Conservation (phyloP, 257 asterid genomes). For the Solanum pimpinellifolium region DNA sequence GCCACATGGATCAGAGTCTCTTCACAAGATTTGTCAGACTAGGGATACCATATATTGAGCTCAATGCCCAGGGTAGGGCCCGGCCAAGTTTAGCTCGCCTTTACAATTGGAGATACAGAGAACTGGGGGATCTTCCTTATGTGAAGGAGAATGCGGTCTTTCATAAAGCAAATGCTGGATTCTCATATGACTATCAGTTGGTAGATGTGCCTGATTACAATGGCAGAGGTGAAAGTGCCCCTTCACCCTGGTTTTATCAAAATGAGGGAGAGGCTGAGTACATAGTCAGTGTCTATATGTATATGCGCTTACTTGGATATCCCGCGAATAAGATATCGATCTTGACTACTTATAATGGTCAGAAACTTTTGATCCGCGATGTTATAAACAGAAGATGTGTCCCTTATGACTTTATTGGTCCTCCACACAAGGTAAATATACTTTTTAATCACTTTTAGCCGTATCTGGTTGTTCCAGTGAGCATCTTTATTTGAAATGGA, state of each 20-base stretch:
- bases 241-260: constrained; percentile 99
- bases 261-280: constrained; percentile 99
- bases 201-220: constrained; percentile 86
- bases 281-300: constrained; percentile 79
- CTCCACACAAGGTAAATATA: constrained; percentile 71
- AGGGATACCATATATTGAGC: constrained; percentile 94
- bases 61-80: constrained; percentile 98
- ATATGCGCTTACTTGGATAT: constrained; percentile 95
- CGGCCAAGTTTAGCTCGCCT: constrained; percentile 93
- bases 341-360: constrained; percentile 95
- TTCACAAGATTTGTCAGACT: constrained; percentile 95
- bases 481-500: background rate
- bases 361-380: constrained; percentile 94
- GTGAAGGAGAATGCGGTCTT: constrained; percentile 57
- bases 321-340: constrained; percentile 94
- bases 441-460: background rate
- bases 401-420: constrained; percentile 89
- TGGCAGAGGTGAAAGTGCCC: constrained; percentile 94
- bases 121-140: constrained; percentile 85
- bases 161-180: constrained; percentile 81
- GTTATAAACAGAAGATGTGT: constrained; percentile 85
- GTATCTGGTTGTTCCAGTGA: background rate
- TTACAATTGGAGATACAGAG: constrained; percentile 94
- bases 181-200: constrained; percentile 81
- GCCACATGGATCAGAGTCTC: constrained; percentile 99